Base-by-base conservation (phyloP, 2,329 filamentous ascomycete genomes). In the Trichoderma koningii region DNA sequence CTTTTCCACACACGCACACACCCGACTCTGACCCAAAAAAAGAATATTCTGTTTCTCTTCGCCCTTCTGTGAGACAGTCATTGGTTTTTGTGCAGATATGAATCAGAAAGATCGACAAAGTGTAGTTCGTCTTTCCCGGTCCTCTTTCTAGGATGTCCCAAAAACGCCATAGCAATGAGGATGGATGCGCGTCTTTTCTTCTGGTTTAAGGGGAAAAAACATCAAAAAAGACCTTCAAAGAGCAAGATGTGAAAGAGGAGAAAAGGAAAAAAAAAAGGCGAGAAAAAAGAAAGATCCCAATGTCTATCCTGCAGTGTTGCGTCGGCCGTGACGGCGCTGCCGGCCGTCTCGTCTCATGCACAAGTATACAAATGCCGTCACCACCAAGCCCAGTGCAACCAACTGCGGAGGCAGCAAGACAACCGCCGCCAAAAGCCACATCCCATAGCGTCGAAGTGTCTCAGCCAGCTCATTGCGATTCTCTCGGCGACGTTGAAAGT, bases 331-430 rank as follows among this genome's bases (percentile, higher is more conserved):
- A 65, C 61, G 70, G 23, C 56, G 67, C 38, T 52, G 68, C 66
- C 68, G 64, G 67, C 70, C 68, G 63, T 71, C 66, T 69, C 67
- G 73, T 53, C 48, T 62, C 71, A 76, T 76, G 73, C 75, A 77
- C 72, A 78, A 69, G 71, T 82, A 83, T 72, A 79, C 73, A 66
- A 75, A 71, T 52, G 75, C 79, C 63, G 71, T 72, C 41, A 70
- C 71, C 55, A 76, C 66, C 55, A 76, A 70, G 66, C 78, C 74
- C 63, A 80, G 61, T 26, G 72, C 71, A 57, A 80, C 73, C 64
- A 83, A 72, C 69, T 75, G 75, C 56, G 73, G 73, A 64, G 82
- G 82, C 50, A 85, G 77, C 68, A 85, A 76, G 66, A 84, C 80
- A 57, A 79, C 69, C 17, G 79, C 78, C 14, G 78, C 81, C 62